phyloP scores from a whole-genome alignment of 768 basidiomycete genomes.

The Suillus americanus region DNA sequence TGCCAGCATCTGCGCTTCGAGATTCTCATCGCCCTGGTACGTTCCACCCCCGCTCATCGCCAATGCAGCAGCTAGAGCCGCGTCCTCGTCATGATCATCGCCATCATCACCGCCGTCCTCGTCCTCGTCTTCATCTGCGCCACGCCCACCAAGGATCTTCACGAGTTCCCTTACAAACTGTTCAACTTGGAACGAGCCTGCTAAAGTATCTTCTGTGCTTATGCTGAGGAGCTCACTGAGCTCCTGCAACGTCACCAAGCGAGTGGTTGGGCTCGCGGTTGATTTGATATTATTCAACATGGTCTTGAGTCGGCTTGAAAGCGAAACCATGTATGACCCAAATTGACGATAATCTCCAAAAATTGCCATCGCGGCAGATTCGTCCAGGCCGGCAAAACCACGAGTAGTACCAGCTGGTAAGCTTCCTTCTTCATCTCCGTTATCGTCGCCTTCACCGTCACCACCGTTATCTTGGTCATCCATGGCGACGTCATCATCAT shows the following conservation, averaged over 20 bases:
- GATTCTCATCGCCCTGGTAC: conserved; percentile 79
- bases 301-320: conserved; percentile 84
- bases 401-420: conserved; percentile 36
- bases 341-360: conserved; percentile 86
- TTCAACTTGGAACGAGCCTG: conserved; percentile 94
- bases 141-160: conserved; percentile 82
- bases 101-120: conserved; percentile 64
- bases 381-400: conserved; percentile 57
- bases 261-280: conserved; percentile 80
- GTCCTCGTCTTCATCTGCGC: conserved; percentile 69
- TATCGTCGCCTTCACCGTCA: conserved; percentile 49
- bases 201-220: conserved; percentile 95
- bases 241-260: conserved; percentile 89
- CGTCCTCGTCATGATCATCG: conserved; percentile 76
- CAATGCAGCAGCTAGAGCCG: conserved; percentile 83
- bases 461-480: conserved; percentile 52
- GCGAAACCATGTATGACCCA: conserved; percentile 90
- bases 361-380: conserved; percentile 73
- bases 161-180: conserved; percentile 91
- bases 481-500: conserved; percentile 39
- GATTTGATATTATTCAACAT: conserved; percentile 88
- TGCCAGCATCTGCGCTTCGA: conserved; percentile 93
- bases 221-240: conserved; percentile 93
- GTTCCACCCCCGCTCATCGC: conserved; percentile 74
- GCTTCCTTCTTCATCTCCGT: conserved; percentile 38